Conservation (phyloP, 2,329 filamentous ascomycete genomes). For the Zasmidium cellare region DNA sequence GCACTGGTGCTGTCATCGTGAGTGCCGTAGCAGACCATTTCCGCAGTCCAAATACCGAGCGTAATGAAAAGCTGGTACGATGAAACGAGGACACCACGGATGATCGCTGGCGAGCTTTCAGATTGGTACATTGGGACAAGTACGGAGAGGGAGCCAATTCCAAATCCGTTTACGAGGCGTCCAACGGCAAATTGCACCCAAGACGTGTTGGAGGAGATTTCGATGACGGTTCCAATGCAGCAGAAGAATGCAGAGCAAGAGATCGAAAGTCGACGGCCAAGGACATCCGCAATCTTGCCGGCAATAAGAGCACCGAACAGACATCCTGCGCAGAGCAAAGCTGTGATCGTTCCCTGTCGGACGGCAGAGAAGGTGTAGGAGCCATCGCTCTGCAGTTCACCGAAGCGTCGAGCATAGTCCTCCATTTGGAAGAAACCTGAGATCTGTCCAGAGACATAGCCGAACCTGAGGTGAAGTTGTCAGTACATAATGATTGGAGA, state of each 20-base stretch:
- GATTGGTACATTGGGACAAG: conserved; percentile 68
- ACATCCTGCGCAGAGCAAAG: conserved; percentile 47
- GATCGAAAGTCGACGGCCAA: conserved; percentile 49
- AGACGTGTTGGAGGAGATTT: conserved; percentile 41
- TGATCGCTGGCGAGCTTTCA: conserved; percentile 62
- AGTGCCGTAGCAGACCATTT: conserved; percentile 35
- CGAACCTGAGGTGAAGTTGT: conserved; percentile 7
- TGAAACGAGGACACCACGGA: conserved; percentile 63
- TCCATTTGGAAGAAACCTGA: conserved; percentile 46
- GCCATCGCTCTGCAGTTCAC: conserved; percentile 45
- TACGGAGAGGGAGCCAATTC: conserved; percentile 50
- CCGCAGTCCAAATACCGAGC: conserved; percentile 41
- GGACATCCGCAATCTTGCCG: conserved; percentile 55
- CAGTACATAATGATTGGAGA: not conserved
- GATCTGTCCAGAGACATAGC: conserved; percentile 59
- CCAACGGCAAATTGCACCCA: conserved; percentile 53
- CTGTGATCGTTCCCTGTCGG: conserved; percentile 42
- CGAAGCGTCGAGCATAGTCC: conserved; percentile 61
- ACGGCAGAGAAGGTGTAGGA: conserved; percentile 34
- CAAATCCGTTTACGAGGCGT: conserved; percentile 44
- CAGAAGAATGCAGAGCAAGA: conserved; percentile 48
- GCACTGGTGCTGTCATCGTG: conserved; percentile 22
- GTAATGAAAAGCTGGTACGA: conserved; percentile 50
- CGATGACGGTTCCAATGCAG: conserved; percentile 44
- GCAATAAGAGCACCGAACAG: conserved; percentile 43